Conservation (phyloP, 179 eudicot genomes). For the Heliamphora pulchella region DNA sequence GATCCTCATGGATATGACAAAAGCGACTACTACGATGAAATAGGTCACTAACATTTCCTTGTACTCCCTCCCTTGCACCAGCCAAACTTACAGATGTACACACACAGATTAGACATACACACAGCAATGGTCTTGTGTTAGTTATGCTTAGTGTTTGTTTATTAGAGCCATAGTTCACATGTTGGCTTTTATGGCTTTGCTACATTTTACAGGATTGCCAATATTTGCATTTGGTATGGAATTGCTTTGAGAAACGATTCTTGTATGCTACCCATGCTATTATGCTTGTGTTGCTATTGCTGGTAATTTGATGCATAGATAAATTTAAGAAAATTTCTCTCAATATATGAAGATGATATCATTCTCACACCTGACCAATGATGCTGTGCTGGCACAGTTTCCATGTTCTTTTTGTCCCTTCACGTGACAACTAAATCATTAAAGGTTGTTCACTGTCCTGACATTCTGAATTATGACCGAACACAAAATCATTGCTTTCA, state of each 20-base stretch:
- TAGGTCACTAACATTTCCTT: conserved; percentile 44
- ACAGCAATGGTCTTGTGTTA: conserved; percentile 2
- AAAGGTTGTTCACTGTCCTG: neutral
- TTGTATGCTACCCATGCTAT: too few species aligned
- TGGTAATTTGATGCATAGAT: neutral
- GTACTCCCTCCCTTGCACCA: neutral
- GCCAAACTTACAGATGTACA: neutral
- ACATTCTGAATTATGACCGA: neutral
- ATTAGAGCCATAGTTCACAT: neutral
- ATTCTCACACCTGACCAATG: neutral
- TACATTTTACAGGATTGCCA: neutral
- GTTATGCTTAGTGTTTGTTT: neutral
- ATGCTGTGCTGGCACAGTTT: neutral
- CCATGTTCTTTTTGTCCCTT: neutral
- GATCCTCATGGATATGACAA: conserved; percentile 92
- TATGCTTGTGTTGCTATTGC: conserved; percentile 4
- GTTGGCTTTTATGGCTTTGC: conserved; percentile 7
- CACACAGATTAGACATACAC: neutral
- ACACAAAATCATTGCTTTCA: neutral
- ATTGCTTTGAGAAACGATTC: neutral
- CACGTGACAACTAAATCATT: neutral
- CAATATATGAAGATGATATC: neutral
- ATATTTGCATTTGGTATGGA: neutral
- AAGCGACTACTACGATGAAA: conserved; percentile 78
- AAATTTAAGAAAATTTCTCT: neutral